A percentile compares a stretch with the other conserved stretches of the same genome.
These are phyloP conservation scores for Silene latifolia DNA, from an alignment of 148 eudicot genomes.

Conservation along the genomic window DNA sequence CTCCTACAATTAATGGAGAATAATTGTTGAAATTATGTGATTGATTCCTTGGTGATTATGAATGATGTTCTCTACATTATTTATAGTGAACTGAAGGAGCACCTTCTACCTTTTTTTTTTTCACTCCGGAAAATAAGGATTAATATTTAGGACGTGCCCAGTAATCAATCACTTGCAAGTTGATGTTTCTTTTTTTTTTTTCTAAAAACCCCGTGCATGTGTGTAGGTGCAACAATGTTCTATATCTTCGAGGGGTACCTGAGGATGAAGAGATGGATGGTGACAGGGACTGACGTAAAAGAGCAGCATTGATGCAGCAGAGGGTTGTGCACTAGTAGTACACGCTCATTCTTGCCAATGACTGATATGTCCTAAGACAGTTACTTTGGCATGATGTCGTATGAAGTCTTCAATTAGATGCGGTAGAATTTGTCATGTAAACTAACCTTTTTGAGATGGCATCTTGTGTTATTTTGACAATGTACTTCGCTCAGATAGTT, in stretches of 20 bases:
- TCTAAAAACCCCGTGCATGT: neutral
- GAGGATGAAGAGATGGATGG: slow-evolving; percentile 87
- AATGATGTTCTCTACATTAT: too few species aligned
- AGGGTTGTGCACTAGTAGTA: neutral
- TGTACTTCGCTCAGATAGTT: neutral
- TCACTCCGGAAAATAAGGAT: too few species aligned
- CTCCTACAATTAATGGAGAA: too few species aligned
- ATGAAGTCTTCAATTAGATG: neutral
- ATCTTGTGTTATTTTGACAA: neutral
- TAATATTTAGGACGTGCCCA: neutral
- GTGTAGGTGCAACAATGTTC: slow-evolving; percentile 77
- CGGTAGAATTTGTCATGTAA: neutral
- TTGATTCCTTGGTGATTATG: too few species aligned
- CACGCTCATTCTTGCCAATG: neutral
- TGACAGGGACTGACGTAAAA: slow-evolving; percentile 39
- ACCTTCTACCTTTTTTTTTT: too few species aligned
- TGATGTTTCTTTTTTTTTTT: neutral
- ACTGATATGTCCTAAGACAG: neutral
- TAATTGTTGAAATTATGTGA: too few species aligned
- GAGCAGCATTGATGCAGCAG: slow-evolving; percentile 1
- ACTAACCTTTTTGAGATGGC: neutral
- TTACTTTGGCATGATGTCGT: neutral
- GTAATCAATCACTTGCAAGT: neutral
- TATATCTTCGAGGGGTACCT: slow-evolving; percentile 81
- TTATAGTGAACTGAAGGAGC: too few species aligned